Base-by-base conservation (phyloP, 2,329 filamentous ascomycete species). In the Fusarium tjaetaba region DNA sequence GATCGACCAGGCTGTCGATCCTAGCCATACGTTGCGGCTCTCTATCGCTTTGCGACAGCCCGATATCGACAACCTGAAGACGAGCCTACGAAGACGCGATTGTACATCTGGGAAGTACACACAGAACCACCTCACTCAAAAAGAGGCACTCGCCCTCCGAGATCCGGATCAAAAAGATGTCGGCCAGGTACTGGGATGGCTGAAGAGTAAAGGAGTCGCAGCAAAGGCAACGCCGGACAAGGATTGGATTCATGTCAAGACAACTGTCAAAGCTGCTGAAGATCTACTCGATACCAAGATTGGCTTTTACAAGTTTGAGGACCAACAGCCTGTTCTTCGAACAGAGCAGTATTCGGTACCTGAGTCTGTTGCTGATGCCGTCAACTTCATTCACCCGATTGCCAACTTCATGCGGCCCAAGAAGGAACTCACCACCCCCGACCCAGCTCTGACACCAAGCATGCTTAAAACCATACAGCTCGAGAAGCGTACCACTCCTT, bases 301-400 rank as follows among this genome's bases (percentile, higher is more conserved):
- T 39, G 78, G 77, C 9, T 80, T 81, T 38, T 88, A 86, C 72
- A 78, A 83, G 16, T 87, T 85, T 69, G 72, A 80, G 9, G 78
- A 78, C 41, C 76, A 80, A 45, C 66, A 73, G 8, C 79, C 82
- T 3, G 81, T 86, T 7, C 78, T 88, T 7, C 83, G 87, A 18
- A 83, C 86, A 7, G 81, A 77, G 16, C 79, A 83, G 24, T 88
- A 88, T 71, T 81, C 81, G 4, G 77, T 88, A 4, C 86, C 87
- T 1, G 79, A 79, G 8, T 69, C 76, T 8, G 79, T 88, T 10
- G 73, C 78, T 4, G 73, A 78, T 4, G 76, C 81, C 62, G 81
- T 88, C 60, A 82, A 81, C 60, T 88, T 88, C 68, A 79, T 88
- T 34, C 83, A 86, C 45, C 86, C 87, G 1, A 77, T 88, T 46